Percentiles rank a stretch among this genome's conserved stretches.
These are phyloP conservation scores for Fomitopsis pinicola DNA, from an alignment of 1,284 basidiomycete species.

Conservation along the genomic window DNA sequence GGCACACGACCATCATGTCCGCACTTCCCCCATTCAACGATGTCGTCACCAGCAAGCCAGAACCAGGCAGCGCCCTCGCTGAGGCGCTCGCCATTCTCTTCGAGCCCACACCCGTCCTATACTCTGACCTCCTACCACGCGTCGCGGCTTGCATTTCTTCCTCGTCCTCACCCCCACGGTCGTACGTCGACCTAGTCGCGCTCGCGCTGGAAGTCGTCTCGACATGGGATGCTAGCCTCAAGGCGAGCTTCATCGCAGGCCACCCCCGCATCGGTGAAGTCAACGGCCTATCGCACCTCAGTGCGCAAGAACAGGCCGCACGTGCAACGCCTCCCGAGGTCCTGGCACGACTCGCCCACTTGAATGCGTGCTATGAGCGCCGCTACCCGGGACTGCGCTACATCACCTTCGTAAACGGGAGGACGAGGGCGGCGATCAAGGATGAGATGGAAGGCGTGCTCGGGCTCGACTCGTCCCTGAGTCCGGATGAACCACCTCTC, in stretches of 20 bases:
- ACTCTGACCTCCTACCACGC: constrained; percentile 51
- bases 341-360: constrained; percentile 53
- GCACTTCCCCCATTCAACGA: constrained; percentile 32
- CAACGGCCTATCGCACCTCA: constrained; percentile 66
- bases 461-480: constrained; percentile 45
- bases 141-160: constrained; percentile 34
- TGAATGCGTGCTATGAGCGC: constrained; percentile 77
- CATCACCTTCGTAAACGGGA: constrained; percentile 89
- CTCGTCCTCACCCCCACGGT: constrained; percentile 12
- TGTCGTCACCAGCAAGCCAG: constrained; percentile 22
- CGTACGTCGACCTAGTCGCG: constrained; percentile 63
- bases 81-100: constrained; percentile 55
- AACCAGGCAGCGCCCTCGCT: constrained; percentile 29
- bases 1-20: neutral
- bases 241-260: constrained; percentile 70
- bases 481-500: constrained; percentile 35
- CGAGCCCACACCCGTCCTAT: constrained; percentile 65
- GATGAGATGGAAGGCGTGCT: constrained; percentile 76
- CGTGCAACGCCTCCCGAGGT: constrained; percentile 60
- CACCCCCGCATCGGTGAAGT: constrained; percentile 89
- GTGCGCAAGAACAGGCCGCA: constrained; percentile 73
- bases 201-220: constrained; percentile 47
- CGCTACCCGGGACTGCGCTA: constrained; percentile 75
- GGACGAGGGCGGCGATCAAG: constrained; percentile 66
- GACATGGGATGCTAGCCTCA: constrained; percentile 53